These are phyloP conservation scores for Lichtheimia ornata DNA, from an alignment of 371 early-diverging fungal species.

Conservation along the genomic window DNA sequence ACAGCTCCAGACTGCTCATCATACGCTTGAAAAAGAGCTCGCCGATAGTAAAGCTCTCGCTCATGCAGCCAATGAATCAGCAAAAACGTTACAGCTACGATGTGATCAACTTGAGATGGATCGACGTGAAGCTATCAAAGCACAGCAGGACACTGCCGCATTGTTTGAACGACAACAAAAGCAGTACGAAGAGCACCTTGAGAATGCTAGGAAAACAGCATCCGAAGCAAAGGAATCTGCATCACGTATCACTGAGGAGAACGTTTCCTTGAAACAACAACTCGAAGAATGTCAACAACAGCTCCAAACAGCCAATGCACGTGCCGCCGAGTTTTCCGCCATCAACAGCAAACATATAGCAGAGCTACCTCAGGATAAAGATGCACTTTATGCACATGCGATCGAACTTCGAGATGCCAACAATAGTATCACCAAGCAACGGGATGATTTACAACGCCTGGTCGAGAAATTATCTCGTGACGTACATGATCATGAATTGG, in stretches of 20 bases:
- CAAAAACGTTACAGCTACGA: background rate
- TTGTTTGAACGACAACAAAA: conserved; percentile 1
- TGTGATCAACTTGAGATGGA: conserved; percentile 1
- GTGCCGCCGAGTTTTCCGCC: background rate
- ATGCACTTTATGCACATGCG: background rate
- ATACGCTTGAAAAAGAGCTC: background rate
- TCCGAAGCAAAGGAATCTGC: background rate
- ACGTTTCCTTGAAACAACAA: background rate
- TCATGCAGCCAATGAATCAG: background rate
- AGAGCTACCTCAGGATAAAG: background rate
- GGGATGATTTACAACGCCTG: background rate
- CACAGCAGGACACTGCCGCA: background rate
- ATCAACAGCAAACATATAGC: background rate
- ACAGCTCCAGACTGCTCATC: background rate
- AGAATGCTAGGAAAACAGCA: background rate
- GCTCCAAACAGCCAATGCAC: background rate
- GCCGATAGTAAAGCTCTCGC: background rate
- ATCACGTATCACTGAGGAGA: background rate
- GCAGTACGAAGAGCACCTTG: background rate
- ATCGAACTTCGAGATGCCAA: conserved; percentile 6
- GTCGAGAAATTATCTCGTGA: no score
- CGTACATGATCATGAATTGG: no score
- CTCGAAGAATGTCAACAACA: background rate
- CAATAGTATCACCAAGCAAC: background rate
- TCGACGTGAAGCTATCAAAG: conserved; percentile 1